These are phyloP conservation scores for Colletotrichum gigasporum DNA, from an alignment of 2,329 filamentous ascomycete genomes.

Conservation along the genomic window DNA sequence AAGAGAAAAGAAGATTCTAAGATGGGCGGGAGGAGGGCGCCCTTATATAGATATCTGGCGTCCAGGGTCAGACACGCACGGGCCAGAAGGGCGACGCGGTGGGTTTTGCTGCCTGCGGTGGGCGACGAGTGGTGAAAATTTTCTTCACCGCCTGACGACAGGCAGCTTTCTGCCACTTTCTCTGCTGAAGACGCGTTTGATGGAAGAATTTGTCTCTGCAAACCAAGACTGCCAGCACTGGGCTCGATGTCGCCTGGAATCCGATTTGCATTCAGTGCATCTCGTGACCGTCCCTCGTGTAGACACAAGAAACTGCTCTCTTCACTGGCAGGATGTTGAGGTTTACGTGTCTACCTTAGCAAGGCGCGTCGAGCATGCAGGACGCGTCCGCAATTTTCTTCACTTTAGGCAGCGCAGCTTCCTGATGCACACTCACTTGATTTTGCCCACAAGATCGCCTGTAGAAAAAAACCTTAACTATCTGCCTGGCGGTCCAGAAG, in stretches of 20 bases:
- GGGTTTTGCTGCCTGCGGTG: conserved; percentile 10
- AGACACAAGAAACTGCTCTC: no score
- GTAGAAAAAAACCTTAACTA: no score
- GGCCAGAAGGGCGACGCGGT: background rate
- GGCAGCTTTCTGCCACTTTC: conserved; percentile 21
- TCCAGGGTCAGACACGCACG: background rate
- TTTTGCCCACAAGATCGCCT: no score
- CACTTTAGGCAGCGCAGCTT: background rate
- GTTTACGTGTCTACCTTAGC: no score
- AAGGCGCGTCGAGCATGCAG: no score
- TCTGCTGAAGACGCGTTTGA: background rate
- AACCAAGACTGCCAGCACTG: no score
- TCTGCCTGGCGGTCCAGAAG: no score
- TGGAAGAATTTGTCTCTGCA: background rate
- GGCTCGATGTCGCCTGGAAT: background rate
- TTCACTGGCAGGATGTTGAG: no score
- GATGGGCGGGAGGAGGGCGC: conserved; percentile 36
- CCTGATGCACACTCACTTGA: no score
- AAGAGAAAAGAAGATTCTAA: conserved; percentile 50
- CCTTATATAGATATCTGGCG: conserved; percentile 50
- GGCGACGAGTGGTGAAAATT: conserved; percentile 9
- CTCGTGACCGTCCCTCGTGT: background rate
- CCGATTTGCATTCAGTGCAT: background rate
- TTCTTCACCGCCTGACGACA: conserved; percentile 19
- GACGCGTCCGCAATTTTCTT: background rate